These are phyloP conservation scores for Melaleuca quinquenervia DNA, from an alignment of 345 rosid genomes.

Conservation along the genomic window DNA sequence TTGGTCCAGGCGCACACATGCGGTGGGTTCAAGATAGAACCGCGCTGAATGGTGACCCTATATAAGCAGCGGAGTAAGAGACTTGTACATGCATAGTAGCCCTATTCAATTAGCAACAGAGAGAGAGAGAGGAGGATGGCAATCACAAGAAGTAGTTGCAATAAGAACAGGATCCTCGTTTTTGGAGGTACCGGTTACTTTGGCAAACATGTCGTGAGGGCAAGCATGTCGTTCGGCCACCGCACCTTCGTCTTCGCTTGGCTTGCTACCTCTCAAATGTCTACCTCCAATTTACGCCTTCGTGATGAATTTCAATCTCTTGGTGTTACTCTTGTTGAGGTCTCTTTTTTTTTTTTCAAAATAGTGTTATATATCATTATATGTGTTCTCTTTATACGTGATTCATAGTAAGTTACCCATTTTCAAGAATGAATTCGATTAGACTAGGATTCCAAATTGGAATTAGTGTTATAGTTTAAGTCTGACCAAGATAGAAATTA, in stretches of 20 bases:
- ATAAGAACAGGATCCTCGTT: slow-evolving; percentile 11
- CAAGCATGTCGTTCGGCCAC: slow-evolving; percentile 17
- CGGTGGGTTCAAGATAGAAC: too few relatives aligned
- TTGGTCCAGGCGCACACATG: not conserved
- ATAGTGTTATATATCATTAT: not conserved
- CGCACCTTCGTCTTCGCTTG: slow-evolving; percentile 17
- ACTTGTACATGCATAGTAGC: not conserved
- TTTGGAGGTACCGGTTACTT: slow-evolving; percentile 32
- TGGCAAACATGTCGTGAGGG: slow-evolving; percentile 23
- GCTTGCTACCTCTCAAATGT: slow-evolving; percentile 1
- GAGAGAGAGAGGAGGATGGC: not conserved
- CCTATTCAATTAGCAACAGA: too few relatives aligned
- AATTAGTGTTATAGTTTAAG: not conserved
- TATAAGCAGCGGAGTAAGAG: not conserved
- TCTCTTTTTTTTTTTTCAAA: not conserved
- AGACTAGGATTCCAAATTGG: not conserved
- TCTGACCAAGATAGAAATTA: not conserved
- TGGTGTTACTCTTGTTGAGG: slow-evolving; percentile 18
- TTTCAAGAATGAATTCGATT: not conserved
- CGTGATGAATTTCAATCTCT: slow-evolving; percentile 11
- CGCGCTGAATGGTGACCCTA: too few relatives aligned
- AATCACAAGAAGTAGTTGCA: not conserved
- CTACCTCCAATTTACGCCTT: not conserved
- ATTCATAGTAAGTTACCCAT: not conserved
- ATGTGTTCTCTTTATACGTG: not conserved